phyloP scores from a whole-genome alignment of 352 stramenopile genomes.

The Phytophthora macrochlamydospora region DNA sequence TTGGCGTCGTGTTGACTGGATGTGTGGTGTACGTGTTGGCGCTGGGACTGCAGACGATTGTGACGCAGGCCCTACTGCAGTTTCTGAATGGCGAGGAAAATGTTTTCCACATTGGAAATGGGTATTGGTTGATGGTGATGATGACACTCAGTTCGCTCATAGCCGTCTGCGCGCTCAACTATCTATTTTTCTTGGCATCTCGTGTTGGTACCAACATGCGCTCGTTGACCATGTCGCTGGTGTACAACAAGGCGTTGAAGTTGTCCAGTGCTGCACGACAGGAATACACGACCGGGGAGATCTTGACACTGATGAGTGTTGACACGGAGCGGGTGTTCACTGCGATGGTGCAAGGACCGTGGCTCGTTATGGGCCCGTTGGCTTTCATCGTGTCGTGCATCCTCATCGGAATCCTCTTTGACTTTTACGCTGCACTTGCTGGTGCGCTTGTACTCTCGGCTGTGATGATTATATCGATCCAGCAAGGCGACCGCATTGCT shows the following conservation, averaged over 20 bases:
- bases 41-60: constrained; percentile 30
- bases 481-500: constrained; percentile 22
- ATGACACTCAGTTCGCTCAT: constrained; percentile 28
- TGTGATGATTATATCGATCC: constrained; percentile 22
- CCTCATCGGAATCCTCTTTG: constrained; percentile 41
- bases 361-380: constrained; percentile 33
- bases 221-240: constrained; percentile 42
- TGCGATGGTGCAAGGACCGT: constrained; percentile 30
- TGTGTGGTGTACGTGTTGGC: constrained; percentile 38
- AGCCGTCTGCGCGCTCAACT: constrained; percentile 40
- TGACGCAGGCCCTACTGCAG: constrained; percentile 30
- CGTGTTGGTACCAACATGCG: constrained; percentile 44
- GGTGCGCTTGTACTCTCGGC: constrained; percentile 16
- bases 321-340: constrained; percentile 48
- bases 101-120: constrained; percentile 29
- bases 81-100: constrained; percentile 39
- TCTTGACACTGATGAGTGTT: constrained; percentile 45
- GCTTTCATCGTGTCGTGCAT: constrained; percentile 31
- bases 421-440: constrained; percentile 20
- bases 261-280: constrained; percentile 48
- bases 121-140: constrained; percentile 36
- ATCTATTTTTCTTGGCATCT: constrained; percentile 38
- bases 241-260: constrained; percentile 66
- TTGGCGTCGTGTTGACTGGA: constrained; percentile 16
- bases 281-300: constrained; percentile 44